phyloP scores from a whole-genome alignment of 305 asterid species.

The Solanum hybrid region DNA sequence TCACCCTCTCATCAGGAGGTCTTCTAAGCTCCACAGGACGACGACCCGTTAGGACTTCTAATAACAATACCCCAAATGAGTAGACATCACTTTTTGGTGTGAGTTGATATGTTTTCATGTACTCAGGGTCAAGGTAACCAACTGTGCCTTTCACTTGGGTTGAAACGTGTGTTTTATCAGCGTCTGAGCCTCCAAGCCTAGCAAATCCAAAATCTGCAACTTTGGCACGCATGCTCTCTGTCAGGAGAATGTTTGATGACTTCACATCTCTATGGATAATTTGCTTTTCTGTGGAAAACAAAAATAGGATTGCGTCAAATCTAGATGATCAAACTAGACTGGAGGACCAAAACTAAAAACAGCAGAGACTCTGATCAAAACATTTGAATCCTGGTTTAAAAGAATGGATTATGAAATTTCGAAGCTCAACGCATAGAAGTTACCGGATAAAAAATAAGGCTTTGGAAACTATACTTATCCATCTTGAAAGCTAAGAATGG shows the following conservation, averaged over 20 bases:
- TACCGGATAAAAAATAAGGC: neutral
- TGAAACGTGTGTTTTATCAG: conserved; percentile 66
- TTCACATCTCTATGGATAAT: conserved; percentile 95
- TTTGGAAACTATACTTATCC: neutral
- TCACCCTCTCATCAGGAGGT: conserved; percentile 61
- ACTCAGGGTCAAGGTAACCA: conserved; percentile 96
- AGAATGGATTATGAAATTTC: neutral
- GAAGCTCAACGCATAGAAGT: neutral
- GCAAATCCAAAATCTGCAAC: conserved; percentile 99
- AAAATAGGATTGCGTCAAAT: neutral
- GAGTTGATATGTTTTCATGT: conserved; percentile 85
- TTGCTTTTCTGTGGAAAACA: conserved; percentile 64
- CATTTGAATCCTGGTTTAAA: neutral
- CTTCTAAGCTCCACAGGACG: conserved; percentile 79
- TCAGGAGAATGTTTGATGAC: conserved; percentile 91
- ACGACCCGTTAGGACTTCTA: conserved; percentile 82
- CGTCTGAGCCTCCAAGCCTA: conserved; percentile 59
- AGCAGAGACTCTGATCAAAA: neutral
- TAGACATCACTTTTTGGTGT: conserved; percentile 86
- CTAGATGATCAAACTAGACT: neutral
- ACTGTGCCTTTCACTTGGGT: conserved; percentile 96
- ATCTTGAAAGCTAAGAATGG: neutral
- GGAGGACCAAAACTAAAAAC: neutral
- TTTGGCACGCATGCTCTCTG: conserved; percentile 81
- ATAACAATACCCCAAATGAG: conserved; percentile 82